Percentiles rank a stretch among this genome's conserved stretches.
These are phyloP conservation scores for Tylopilus intermedius DNA, from an alignment of 768 basidiomycete genomes.

Conservation along the genomic window DNA sequence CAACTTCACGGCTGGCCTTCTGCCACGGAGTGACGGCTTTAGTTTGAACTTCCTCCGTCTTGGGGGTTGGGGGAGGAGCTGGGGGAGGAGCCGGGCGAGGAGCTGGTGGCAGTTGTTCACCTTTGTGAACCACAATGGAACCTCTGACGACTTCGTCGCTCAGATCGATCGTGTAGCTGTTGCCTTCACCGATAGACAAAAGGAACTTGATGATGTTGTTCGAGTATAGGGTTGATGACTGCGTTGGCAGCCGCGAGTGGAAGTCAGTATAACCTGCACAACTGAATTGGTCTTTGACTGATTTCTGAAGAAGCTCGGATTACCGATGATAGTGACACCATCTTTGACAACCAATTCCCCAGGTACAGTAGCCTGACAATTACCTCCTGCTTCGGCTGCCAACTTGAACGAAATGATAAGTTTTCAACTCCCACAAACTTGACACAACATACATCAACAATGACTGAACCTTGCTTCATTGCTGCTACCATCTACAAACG, in stretches of 20 bases:
- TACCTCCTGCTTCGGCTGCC: conserved; percentile 87
- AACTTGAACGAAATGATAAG: conserved; percentile 23
- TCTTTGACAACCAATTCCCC: conserved; percentile 64
- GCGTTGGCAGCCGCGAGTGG: conserved; percentile 83
- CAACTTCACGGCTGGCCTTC: conserved; percentile 71
- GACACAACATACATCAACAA: conserved; percentile 54
- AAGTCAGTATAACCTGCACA: conserved; percentile 72
- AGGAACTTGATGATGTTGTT: conserved; percentile 91
- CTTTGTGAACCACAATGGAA: conserved; percentile 68
- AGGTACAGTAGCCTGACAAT: conserved; percentile 77
- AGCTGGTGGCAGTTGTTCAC: conserved; percentile 58
- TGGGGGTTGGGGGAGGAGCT: conserved; percentile 47
- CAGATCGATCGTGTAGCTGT: conserved; percentile 61
- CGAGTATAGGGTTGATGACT: conserved; percentile 85
- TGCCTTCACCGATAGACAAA: conserved; percentile 66
- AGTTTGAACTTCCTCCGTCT: conserved; percentile 39
- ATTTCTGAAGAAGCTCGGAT: conserved; percentile 7
- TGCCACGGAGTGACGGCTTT: conserved; percentile 81
- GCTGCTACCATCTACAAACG: conserved; percentile 62
- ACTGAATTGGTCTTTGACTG: not conserved
- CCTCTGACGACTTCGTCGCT: conserved; percentile 83
- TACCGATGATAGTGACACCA: conserved; percentile 83
- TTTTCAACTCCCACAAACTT: not conserved
- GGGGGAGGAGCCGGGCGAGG: conserved; percentile 68
- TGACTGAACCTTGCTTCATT: conserved; percentile 90